phyloP scores from a whole-genome alignment of 306 rosid species.

The Prunus padus region DNA sequence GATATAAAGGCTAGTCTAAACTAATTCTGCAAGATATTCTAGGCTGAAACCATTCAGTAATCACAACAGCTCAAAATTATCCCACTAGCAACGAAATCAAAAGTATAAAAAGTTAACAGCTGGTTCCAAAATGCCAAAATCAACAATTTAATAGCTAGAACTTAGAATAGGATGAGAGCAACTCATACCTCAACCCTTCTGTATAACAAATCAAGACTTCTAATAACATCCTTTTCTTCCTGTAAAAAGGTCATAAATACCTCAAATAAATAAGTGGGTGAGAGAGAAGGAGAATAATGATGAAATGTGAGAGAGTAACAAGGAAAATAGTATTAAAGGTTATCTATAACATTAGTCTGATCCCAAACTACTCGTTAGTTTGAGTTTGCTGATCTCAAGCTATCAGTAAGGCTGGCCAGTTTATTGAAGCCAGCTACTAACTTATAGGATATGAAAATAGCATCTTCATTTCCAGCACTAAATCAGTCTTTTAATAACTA shows the following conservation, averaged over 20 bases:
- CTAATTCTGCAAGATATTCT: slow-evolving; percentile 16
- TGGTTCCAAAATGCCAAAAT: neutral
- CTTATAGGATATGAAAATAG: neutral
- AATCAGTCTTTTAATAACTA: neutral
- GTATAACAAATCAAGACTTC: slow-evolving; percentile 84
- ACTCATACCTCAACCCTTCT: slow-evolving; percentile 86
- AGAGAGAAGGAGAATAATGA: neutral
- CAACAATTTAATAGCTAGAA: neutral
- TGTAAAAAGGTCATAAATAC: slow-evolving; percentile 35
- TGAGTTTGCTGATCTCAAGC: neutral
- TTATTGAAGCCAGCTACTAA: neutral
- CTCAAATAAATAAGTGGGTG: slow-evolving; percentile 16
- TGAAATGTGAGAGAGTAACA: neutral
- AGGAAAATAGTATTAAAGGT: neutral
- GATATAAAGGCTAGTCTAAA: neutral
- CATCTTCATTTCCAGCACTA: neutral
- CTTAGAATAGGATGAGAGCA: slow-evolving; percentile 11
- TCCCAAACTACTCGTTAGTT: neutral
- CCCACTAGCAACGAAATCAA: neutral
- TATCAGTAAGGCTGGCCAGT: neutral
- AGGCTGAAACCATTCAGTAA: slow-evolving; percentile 18
- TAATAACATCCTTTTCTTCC: slow-evolving; percentile 93
- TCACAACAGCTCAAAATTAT: neutral
- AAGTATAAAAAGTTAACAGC: neutral
- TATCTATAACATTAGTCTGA: neutral